Evolutionary conservation across 2,329 filamentous ascomycete genomes (phyloP), one percentile per base, ranked within the genome.

Genomic region (Cladophialophora chaetospira): DNA sequence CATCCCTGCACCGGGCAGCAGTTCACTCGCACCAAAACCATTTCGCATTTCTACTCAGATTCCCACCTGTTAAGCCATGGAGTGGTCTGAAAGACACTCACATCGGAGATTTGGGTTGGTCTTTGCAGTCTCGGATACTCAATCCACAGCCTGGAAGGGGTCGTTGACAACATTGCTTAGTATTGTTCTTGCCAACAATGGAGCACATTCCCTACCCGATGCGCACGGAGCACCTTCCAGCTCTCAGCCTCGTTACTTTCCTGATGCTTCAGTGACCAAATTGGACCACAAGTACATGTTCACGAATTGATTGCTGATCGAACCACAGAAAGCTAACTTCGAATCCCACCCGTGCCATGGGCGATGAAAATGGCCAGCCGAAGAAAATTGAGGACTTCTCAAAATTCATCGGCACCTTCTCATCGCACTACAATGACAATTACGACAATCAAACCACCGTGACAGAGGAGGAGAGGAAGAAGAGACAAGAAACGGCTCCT

Each of bases 351-450:
- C n/a, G n/a, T n/a, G n/a, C 11, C 19, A 51, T 51, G 48, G 48
- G 48, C 8, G 48, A 49, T 19, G 9, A 15, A 17, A 2, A 4
- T 15, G 50, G 19, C 3, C 25, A 28, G 3, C 35, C 48, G 8
- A 35, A 38, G 33, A 44, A 35, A 29, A 53, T 48, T 21, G 36
- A 53, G 26, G 48, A 57, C 47, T 61, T 61, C 17, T 38, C 51
- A 1, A 28, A 29, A 5, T 26, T 53, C 42, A 51, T 58, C 2
- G 21, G 31, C 28, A 29, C 36, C 26, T 61, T 55, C 17, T 53
- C 55, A 42, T 52, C 42, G 5, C 55, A 48, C 10, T 58, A 55
- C 31, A 33, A 51, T 6, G 28, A 42, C 11, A 21, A 25, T n/a
- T 21, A 28, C 4, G 51, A 61, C 19, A 55, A 58, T 19, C 29